Conservation (phyloP, 805 yeast genomes). For the Spathaspora arborariae region DNA sequence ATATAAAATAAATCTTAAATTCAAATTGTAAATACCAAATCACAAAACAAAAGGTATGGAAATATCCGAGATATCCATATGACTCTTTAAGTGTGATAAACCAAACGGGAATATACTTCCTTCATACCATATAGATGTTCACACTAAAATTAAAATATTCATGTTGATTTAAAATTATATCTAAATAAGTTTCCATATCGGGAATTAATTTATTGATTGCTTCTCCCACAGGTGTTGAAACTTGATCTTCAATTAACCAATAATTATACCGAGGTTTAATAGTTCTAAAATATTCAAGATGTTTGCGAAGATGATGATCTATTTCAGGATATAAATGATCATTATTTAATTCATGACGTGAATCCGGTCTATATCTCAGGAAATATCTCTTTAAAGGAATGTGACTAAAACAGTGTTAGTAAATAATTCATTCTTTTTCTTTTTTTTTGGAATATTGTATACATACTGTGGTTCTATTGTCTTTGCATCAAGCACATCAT, state of each 20-base stretch:
- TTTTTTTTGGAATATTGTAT: background rate
- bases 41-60: too few relatives aligned
- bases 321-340: background rate
- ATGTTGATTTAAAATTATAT: background rate
- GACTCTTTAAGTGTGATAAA: too few relatives aligned
- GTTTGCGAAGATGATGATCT: slow-evolving; percentile 4
- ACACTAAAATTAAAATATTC: slow-evolving; percentile 7
- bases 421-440: background rate
- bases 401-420: slow-evolving; percentile 1
- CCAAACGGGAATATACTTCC: too few relatives aligned
- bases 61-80: background rate
- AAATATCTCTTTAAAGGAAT: background rate
- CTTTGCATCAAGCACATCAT: background rate
- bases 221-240: slow-evolving; percentile 1
- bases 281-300: slow-evolving; percentile 2
- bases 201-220: slow-evolving; percentile 2
- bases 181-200: slow-evolving; percentile 4
- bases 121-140: slow-evolving; percentile 6
- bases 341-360: background rate
- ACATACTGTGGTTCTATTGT: slow-evolving; percentile 3
- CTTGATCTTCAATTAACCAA: background rate
- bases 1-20: too few relatives aligned
- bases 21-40: too few relatives aligned
- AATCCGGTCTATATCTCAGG: background rate
- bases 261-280: background rate